Percentiles rank a stretch among this genome's conserved stretches.
These are phyloP conservation scores for Westerdykella sp. DNA, from an alignment of 2,329 filamentous ascomycete species.

Conservation along the genomic window DNA sequence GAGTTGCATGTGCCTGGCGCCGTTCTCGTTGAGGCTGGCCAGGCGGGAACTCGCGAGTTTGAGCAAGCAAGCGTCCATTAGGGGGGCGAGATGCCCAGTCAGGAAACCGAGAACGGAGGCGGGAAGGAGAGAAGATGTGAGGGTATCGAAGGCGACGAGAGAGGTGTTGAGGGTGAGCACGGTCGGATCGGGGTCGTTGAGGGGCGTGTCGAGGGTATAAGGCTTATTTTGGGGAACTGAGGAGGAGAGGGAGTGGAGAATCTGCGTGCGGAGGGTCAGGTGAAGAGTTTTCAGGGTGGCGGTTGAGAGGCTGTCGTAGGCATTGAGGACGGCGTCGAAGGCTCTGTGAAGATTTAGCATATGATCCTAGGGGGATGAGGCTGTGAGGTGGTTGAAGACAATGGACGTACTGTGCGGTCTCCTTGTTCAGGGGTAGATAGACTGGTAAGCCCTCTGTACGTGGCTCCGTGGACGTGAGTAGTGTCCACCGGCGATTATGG, in stretches of 20 bases:
- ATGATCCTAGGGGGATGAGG: neutral
- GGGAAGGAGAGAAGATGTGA: constrained; percentile 65
- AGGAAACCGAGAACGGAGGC: constrained; percentile 64
- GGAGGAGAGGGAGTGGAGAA: constrained; percentile 68
- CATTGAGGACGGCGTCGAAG: constrained; percentile 81
- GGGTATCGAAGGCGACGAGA: constrained; percentile 82
- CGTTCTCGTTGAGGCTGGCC: constrained; percentile 75
- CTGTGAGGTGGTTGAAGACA: neutral
- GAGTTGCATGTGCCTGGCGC: constrained; percentile 80
- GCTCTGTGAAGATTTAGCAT: constrained; percentile 44
- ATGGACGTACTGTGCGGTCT: constrained; percentile 66
- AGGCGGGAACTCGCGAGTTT: constrained; percentile 57
- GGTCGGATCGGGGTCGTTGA: constrained; percentile 69
- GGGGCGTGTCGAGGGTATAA: constrained; percentile 60
- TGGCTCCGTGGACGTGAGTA: constrained; percentile 51
- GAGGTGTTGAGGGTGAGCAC: constrained; percentile 80
- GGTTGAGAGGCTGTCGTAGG: constrained; percentile 72
- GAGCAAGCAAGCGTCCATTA: constrained; percentile 76
- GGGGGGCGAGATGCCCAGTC: constrained; percentile 64
- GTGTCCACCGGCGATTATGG: constrained; percentile 74
- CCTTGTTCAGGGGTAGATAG: constrained; percentile 79
- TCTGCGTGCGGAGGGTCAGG: constrained; percentile 78
- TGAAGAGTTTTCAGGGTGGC: constrained; percentile 81
- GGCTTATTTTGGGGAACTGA: constrained; percentile 35
- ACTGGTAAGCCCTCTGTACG: constrained; percentile 59